Evolutionary conservation across 2,329 filamentous ascomycete genomes (phyloP).

Genomic region (Microascus cirrosus): DNA sequence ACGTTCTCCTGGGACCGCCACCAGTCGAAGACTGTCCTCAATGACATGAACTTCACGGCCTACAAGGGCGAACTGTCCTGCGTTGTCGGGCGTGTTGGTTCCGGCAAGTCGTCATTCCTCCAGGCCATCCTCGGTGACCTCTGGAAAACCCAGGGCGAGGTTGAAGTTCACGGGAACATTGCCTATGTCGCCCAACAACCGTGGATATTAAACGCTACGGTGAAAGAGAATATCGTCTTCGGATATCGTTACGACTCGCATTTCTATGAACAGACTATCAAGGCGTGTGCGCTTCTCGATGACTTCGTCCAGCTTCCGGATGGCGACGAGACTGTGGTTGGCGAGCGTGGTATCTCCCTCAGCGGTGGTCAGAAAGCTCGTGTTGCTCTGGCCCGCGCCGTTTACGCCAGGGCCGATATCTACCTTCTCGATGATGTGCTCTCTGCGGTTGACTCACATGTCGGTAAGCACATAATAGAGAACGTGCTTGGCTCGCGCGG

Average conservation of each 20-base stretch:
- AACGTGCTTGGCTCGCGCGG: constrained; percentile 82
- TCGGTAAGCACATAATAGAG: constrained; percentile 88
- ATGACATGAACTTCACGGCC: constrained; percentile 78
- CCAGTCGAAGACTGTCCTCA: constrained; percentile 57
- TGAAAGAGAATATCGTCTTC: constrained; percentile 95
- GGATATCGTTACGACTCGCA: constrained; percentile 86
- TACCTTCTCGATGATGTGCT: constrained; percentile 91
- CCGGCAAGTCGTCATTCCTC: constrained; percentile 88
- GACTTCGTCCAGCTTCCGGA: constrained; percentile 90
- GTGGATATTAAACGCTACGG: constrained; percentile 97
- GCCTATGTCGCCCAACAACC: constrained; percentile 89
- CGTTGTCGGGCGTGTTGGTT: constrained; percentile 85
- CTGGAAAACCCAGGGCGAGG: constrained; percentile 78
- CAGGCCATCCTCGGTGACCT: constrained; percentile 83
- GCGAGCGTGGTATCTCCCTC: constrained; percentile 90
- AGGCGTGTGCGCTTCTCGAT: constrained; percentile 80
- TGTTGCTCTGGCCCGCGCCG: constrained; percentile 80
- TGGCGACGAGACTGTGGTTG: constrained; percentile 92
- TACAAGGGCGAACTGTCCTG: constrained; percentile 91
- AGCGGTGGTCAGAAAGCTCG: constrained; percentile 95
- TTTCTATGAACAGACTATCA: constrained; percentile 88
- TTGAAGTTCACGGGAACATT: constrained; percentile 68
- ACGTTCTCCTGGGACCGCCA: constrained; percentile 94
- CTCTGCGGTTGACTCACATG: constrained; percentile 96
- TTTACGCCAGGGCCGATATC: constrained; percentile 93